Conservation (phyloP, 1,284 basidiomycete genomes). For the Tilletia setariae region DNA sequence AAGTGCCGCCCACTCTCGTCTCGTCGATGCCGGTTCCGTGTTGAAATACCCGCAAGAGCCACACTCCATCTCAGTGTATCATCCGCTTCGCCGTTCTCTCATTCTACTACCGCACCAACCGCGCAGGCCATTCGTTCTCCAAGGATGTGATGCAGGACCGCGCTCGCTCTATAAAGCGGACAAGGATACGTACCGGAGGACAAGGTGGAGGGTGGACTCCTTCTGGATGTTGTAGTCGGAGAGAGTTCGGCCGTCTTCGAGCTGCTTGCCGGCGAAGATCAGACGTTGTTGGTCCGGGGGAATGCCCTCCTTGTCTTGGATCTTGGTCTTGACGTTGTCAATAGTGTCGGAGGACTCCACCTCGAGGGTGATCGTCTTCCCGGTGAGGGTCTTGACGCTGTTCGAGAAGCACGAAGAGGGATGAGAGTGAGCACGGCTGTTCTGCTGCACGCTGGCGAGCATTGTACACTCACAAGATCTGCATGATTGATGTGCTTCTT, state of each 20-base stretch:
- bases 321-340: conserved; percentile 57
- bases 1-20: too few species aligned
- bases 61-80: background rate
- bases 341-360: conserved; percentile 56
- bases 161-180: background rate
- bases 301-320: conserved; percentile 67
- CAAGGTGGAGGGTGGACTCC: conserved; percentile 52
- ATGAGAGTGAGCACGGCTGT: background rate
- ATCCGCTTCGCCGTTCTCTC: background rate
- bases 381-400: conserved; percentile 52
- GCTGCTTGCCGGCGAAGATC: conserved; percentile 98
- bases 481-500: conserved; percentile 11
- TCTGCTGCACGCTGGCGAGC: background rate
- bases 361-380: conserved; percentile 56
- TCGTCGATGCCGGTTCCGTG: too few species aligned
- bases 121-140: too few species aligned
- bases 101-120: too few species aligned
- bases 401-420: background rate
- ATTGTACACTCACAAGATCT: conserved; percentile 16
- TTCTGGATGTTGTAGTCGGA: conserved; percentile 77
- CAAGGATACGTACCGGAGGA: conserved; percentile 31
- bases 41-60: too few species aligned
- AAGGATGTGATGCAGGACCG: too few species aligned
- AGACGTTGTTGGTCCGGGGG: conserved; percentile 94
- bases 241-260: conserved; percentile 61